phyloP scores from a whole-genome alignment of 805 yeast species.

The Danielia reshetovae region DNA sequence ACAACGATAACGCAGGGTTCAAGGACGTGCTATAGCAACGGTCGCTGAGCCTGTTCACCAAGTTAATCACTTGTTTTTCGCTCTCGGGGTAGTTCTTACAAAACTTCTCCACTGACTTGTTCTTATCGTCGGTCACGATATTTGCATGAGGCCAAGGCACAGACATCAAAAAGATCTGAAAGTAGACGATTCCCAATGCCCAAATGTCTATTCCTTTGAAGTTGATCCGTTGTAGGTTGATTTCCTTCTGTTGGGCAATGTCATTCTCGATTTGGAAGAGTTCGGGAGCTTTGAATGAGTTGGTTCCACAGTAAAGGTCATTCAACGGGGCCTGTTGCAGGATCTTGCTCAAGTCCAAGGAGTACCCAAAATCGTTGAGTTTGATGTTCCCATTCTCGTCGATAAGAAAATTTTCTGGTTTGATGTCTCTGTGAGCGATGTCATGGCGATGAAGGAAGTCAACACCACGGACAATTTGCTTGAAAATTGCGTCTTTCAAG shows the following conservation, averaged over 20 bases:
- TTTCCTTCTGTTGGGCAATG: neutral
- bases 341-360: slow-evolving; percentile 29
- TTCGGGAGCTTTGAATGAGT: slow-evolving; percentile 55
- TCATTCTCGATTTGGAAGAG: slow-evolving; percentile 26
- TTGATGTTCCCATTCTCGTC: slow-evolving; percentile 42
- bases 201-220: slow-evolving; percentile 45
- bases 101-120: slow-evolving; percentile 20
- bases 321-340: slow-evolving; percentile 16
- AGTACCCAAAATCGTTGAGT: slow-evolving; percentile 51
- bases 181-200: slow-evolving; percentile 50
- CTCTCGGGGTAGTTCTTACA: slow-evolving; percentile 25
- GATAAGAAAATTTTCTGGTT: slow-evolving; percentile 52
- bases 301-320: slow-evolving; percentile 44
- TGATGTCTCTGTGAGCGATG: slow-evolving; percentile 50
- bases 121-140: slow-evolving; percentile 16
- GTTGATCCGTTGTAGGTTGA: slow-evolving; percentile 6
- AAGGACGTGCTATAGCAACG: slow-evolving; percentile 10
- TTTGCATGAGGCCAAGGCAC: slow-evolving; percentile 48
- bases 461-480: slow-evolving; percentile 43
- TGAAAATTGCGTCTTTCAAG: slow-evolving; percentile 44
- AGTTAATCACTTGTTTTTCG: slow-evolving; percentile 16
- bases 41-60: slow-evolving; percentile 26
- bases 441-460: slow-evolving; percentile 39
- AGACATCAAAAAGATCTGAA: slow-evolving; percentile 39
- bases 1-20: slow-evolving; percentile 32